phyloP scores from a whole-genome alignment of 345 rosid genomes.

The Salix udensis region DNA sequence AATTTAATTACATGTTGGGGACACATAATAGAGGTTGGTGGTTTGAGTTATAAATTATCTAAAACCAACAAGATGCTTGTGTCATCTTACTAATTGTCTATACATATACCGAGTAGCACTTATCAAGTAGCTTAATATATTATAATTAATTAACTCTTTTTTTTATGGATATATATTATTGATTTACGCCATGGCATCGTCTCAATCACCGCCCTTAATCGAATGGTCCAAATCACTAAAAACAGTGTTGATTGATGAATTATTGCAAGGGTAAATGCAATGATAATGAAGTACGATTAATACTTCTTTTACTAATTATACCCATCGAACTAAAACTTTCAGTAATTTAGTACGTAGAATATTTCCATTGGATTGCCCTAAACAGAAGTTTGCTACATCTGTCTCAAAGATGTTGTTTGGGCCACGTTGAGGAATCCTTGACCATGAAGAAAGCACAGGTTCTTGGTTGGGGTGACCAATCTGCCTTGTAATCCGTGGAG shows the following conservation, averaged over 20 bases:
- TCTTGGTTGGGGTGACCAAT: background rate
- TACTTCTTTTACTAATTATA: too few species aligned
- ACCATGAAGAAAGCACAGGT: background rate
- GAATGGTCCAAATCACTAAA: background rate
- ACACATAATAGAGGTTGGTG: conserved; percentile 5
- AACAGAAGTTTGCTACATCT: background rate
- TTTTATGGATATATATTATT: background rate
- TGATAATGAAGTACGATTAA: background rate
- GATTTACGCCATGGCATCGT: background rate
- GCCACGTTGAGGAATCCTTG: conserved; percentile 21
- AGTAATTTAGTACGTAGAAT: background rate
- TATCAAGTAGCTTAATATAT: background rate
- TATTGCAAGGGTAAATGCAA: background rate
- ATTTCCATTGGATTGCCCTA: background rate
- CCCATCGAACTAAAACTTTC: background rate
- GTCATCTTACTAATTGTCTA: background rate
- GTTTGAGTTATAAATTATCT: background rate
- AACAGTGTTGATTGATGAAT: background rate
- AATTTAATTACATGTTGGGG: conserved; percentile 18
- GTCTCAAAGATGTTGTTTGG: background rate
- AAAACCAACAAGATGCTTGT: conserved; percentile 6
- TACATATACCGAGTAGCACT: background rate
- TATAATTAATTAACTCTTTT: background rate
- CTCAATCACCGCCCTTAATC: background rate
- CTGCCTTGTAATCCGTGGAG: conserved; percentile 18